These are phyloP conservation scores for Cryptosporidium felis DNA, from an alignment of 169 alveolate species.

Conservation along the genomic window DNA sequence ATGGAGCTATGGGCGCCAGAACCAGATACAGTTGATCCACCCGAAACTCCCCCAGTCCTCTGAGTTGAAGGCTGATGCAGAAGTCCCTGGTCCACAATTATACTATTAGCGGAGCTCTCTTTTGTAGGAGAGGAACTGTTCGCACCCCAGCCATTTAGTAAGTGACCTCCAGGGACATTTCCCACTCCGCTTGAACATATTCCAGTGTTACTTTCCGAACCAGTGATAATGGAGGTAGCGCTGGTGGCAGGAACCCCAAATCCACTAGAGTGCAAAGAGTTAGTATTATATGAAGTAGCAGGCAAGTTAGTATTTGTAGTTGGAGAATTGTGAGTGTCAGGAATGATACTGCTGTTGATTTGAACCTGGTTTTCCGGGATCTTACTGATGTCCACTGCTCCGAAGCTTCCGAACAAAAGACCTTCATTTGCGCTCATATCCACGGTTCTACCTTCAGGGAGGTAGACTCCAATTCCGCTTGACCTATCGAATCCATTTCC, in stretches of 20 bases:
- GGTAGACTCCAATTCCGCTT: conserved; percentile 35
- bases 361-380: conserved; percentile 19
- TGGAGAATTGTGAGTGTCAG: background rate
- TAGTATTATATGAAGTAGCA: background rate
- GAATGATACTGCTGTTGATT: conserved; percentile 8
- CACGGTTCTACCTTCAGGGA: conserved; percentile 71
- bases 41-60: conserved; percentile 12
- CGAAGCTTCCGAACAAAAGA: conserved; percentile 60
- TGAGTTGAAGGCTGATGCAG: conserved; percentile 1
- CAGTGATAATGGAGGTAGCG: background rate
- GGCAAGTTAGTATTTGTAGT: background rate
- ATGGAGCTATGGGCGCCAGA: background rate
- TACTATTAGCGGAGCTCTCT: background rate
- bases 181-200: background rate
- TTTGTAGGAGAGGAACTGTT: conserved; percentile 4
- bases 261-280: background rate
- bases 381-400: conserved; percentile 66
- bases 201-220: background rate
- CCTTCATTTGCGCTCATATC: conserved; percentile 68
- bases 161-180: background rate
- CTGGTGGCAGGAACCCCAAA: background rate
- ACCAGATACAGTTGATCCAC: too few relatives aligned
- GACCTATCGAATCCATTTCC: conserved; percentile 8
- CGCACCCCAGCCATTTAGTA: conserved; percentile 4
- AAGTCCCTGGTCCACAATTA: background rate